Evolutionary conservation across 331 rosid genomes (phyloP).

Genomic region (Quercus phellos): DNA sequence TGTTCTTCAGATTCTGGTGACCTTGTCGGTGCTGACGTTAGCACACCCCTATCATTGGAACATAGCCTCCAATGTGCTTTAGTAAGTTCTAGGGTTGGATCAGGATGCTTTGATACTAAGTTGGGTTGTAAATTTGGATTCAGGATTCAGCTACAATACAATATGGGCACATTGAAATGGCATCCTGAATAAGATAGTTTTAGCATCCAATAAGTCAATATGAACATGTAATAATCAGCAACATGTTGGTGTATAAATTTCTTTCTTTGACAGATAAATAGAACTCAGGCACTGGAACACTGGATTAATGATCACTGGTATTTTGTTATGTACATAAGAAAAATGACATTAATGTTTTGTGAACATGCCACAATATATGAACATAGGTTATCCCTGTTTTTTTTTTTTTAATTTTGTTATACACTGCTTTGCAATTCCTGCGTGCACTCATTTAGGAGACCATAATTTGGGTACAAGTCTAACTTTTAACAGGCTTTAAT

Average conservation of each 20-base stretch:
- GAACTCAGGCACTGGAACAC: background rate
- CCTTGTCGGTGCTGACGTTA: no score
- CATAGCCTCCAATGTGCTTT: no score
- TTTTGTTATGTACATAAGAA: no score
- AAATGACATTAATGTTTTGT: background rate
- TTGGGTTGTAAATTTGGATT: background rate
- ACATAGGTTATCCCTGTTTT: background rate
- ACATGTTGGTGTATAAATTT: background rate
- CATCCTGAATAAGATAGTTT: background rate
- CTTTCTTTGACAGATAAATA: background rate
- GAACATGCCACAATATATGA: background rate
- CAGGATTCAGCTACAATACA: background rate
- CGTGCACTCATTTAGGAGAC: background rate
- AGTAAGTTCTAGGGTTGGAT: no score
- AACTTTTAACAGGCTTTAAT: background rate
- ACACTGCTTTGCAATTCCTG: background rate
- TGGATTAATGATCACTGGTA: background rate
- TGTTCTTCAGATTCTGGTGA: no score
- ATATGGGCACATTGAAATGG: background rate
- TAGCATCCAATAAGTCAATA: background rate
- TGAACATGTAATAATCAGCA: background rate
- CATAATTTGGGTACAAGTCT: background rate
- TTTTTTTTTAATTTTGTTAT: background rate
- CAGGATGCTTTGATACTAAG: no score
- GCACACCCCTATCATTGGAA: no score